A percentile compares a stretch with the other conserved stretches of the same genome.
phyloP scores from a whole-genome alignment of 2,329 filamentous ascomycete genomes.

The Thielaviopsis musarum region DNA sequence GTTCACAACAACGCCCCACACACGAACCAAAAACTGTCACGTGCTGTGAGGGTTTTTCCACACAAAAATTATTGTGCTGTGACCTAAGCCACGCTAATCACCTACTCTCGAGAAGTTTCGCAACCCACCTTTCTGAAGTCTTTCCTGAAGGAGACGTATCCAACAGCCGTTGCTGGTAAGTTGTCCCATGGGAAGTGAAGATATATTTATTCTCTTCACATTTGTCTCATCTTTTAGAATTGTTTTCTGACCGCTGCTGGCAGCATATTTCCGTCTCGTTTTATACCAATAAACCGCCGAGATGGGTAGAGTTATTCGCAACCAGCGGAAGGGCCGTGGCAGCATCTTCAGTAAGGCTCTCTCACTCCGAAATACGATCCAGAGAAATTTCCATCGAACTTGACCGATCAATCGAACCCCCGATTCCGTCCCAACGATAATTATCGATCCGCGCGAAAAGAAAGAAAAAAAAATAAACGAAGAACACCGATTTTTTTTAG shows the following conservation, averaged over 20 bases:
- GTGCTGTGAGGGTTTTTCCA: slow-evolving; percentile 12
- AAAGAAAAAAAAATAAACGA: slow-evolving; percentile 15
- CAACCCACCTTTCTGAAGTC: slow-evolving; percentile 13
- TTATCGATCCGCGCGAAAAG: not conserved
- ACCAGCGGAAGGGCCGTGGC: slow-evolving; percentile 45
- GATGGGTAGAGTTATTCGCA: slow-evolving; percentile 47
- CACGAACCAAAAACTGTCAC: slow-evolving; percentile 6
- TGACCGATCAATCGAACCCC: slow-evolving; percentile 10
- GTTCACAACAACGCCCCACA: not conserved
- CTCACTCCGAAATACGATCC: slow-evolving; percentile 14
- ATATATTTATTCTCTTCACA: not conserved
- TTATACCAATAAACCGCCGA: slow-evolving; percentile 14
- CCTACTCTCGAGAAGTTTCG: slow-evolving; percentile 12
- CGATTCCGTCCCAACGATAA: not conserved
- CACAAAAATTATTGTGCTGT: slow-evolving; percentile 13
- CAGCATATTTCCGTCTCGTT: slow-evolving; percentile 13
- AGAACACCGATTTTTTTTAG: not conserved
- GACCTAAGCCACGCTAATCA: slow-evolving; percentile 10
- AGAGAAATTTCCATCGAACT: slow-evolving; percentile 17
- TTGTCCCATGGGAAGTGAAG: slow-evolving; percentile 4
- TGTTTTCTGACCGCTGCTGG: slow-evolving; percentile 13
- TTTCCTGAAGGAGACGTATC: slow-evolving; percentile 12
- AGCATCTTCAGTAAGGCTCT: slow-evolving; percentile 37
- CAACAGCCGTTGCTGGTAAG: slow-evolving; percentile 13
- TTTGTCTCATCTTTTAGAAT: not conserved